Conservation (phyloP, 768 basidiomycete genomes). For the Rhodotorula paludigena region DNA sequence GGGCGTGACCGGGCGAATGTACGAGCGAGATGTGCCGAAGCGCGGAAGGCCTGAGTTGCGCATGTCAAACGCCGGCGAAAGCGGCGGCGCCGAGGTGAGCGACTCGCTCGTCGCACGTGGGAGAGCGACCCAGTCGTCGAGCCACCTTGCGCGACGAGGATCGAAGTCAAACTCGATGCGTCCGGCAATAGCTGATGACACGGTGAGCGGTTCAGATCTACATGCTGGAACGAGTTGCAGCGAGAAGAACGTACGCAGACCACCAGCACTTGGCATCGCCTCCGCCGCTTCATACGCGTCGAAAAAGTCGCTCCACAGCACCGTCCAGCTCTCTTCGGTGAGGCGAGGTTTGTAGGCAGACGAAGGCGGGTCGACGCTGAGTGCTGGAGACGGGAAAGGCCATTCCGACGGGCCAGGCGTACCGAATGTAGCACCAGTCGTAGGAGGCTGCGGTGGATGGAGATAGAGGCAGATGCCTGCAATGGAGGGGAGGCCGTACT, state of each 20-base stretch:
- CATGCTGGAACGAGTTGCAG: too few relatives aligned
- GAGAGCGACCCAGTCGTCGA: conserved; percentile 62
- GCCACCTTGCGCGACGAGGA: conserved; percentile 69
- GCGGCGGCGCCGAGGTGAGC: neutral
- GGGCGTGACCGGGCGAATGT: conserved; percentile 11
- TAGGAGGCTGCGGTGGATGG: conserved; percentile 50
- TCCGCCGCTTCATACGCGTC: conserved; percentile 48
- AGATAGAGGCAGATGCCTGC: conserved; percentile 74
- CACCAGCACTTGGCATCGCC: neutral
- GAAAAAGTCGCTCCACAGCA: conserved; percentile 62
- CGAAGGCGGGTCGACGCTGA: neutral
- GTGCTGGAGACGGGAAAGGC: neutral
- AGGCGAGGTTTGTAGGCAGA: conserved; percentile 45
- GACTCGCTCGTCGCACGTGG: conserved; percentile 50
- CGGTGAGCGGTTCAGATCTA: too few relatives aligned
- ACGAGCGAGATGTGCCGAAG: conserved; percentile 11
- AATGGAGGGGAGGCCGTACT: conserved; percentile 74
- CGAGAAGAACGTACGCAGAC: conserved; percentile 7
- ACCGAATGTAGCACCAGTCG: fast-evolving
- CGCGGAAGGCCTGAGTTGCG: neutral
- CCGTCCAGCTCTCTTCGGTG: conserved; percentile 70
- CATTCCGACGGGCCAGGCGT: neutral
- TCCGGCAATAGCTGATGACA: conserved; percentile 69
- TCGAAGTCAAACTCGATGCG: conserved; percentile 86
- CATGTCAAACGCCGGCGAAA: neutral